These are phyloP conservation scores for Trypanosoma grayi DNA, from an alignment of 208 protist species.

Conservation along the genomic window DNA sequence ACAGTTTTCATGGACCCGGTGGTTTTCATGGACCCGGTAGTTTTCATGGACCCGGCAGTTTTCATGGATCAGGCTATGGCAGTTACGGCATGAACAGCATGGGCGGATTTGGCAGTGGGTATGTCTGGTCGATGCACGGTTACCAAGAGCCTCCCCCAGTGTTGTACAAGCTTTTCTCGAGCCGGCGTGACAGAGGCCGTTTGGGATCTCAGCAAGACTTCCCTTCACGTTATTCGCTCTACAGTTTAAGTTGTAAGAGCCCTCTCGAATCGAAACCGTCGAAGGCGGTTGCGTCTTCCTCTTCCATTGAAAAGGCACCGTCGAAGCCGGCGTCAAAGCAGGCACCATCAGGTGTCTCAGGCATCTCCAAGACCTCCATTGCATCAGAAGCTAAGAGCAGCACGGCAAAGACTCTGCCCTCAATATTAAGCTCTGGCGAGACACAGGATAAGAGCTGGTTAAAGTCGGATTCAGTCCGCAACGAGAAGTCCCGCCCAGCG, in stretches of 20 bases:
- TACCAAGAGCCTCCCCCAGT: slow-evolving; percentile 15
- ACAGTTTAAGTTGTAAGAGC: not conserved
- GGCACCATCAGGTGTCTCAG: no score
- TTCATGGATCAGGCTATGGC: not conserved
- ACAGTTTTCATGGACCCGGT: not conserved
- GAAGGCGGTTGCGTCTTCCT: no score
- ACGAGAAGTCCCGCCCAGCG: no score
- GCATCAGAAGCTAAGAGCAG: no score
- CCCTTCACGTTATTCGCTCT: no score
- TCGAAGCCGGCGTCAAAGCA: no score
- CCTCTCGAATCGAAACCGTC: not conserved
- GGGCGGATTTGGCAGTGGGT: slow-evolving; percentile 28
- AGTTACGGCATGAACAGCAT: slow-evolving; percentile 28
- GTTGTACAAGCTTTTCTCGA: slow-evolving; percentile 62
- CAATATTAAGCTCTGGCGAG: no score
- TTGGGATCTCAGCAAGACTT: slow-evolving; percentile 37
- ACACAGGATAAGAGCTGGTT: no score
- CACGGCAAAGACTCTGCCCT: no score
- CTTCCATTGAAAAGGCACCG: no score
- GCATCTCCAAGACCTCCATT: no score
- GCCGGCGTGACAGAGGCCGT: slow-evolving; percentile 52
- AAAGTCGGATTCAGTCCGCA: no score
- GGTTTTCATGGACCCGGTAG: not conserved
- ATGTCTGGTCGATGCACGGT: slow-evolving; percentile 35
- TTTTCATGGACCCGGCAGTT: not conserved